These are phyloP conservation scores for Penicillium pulvis DNA, from an alignment of 495 filamentous ascomycete species.

Conservation along the genomic window DNA sequence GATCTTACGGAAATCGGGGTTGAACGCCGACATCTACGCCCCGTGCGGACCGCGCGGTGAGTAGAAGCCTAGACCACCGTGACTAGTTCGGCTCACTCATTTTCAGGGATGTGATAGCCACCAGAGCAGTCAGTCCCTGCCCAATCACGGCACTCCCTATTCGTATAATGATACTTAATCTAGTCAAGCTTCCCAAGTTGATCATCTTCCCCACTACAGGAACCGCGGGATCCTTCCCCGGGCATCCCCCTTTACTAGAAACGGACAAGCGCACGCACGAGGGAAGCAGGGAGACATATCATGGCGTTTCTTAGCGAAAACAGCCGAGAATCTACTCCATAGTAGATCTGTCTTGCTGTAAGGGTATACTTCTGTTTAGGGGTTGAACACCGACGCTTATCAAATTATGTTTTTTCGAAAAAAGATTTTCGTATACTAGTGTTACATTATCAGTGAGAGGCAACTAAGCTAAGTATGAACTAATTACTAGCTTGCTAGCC, in stretches of 20 bases:
- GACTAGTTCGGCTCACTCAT: not conserved
- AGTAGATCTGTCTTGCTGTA: not conserved
- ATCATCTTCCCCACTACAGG: not conserved
- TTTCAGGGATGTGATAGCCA: constrained; percentile 3
- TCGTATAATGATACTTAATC: no score
- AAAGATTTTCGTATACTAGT: not conserved
- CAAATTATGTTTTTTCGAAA: no score
- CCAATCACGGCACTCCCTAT: not conserved
- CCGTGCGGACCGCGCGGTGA: no score
- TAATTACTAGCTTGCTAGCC: not conserved
- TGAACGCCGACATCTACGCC: no score
- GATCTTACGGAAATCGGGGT: not conserved
- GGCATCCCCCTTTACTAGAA: not conserved
- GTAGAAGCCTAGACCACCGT: not conserved
- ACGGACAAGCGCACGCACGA: not conserved
- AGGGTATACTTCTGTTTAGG: not conserved
- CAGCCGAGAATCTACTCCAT: not conserved
- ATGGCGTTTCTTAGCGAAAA: no score
- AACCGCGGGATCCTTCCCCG: not conserved
- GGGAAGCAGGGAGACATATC: no score
- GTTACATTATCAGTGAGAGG: not conserved
- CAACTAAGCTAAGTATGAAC: not conserved
- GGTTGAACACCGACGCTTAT: not conserved
- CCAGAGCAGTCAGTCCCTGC: not conserved
- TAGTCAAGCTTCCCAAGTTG: no score